These are phyloP conservation scores for Phlebiopsis flavidoalba DNA, from an alignment of 768 basidiomycete genomes.

Conservation along the genomic window DNA sequence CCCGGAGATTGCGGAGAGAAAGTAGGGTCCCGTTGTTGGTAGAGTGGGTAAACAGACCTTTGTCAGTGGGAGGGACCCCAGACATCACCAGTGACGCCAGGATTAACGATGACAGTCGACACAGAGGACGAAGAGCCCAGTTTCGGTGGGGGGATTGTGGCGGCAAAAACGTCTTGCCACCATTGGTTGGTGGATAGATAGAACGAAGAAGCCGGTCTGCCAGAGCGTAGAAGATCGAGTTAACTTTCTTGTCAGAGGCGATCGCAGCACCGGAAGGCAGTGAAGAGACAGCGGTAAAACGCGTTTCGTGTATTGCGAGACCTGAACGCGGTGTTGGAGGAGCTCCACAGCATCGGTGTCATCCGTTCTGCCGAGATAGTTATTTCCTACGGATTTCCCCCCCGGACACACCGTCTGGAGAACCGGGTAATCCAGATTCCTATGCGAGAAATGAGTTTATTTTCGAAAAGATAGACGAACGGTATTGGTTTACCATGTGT, in stretches of 20 bases:
- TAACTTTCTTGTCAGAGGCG: constrained; percentile 58
- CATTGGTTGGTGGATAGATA: constrained; percentile 59
- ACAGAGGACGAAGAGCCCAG: constrained; percentile 46
- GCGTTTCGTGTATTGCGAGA: constrained; percentile 45
- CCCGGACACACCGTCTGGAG: not conserved
- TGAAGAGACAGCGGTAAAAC: constrained; percentile 44
- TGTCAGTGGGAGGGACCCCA: constrained; percentile 63
- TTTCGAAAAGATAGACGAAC: constrained; percentile 21
- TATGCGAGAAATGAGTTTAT: not conserved
- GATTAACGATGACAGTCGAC: constrained; percentile 50
- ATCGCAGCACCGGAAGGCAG: constrained; percentile 51
- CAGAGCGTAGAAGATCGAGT: constrained; percentile 56
- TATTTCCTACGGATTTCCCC: no score
- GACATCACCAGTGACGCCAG: constrained; percentile 49
- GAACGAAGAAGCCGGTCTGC: constrained; percentile 30
- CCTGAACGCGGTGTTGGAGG: constrained; percentile 40
- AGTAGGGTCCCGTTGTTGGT: constrained; percentile 43
- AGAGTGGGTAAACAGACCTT: constrained; percentile 53
- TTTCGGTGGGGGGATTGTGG: constrained; percentile 29
- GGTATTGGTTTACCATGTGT: constrained; percentile 52
- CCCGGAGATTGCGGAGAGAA: constrained; percentile 43
- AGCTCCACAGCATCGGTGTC: constrained; percentile 57
- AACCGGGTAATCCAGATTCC: not conserved
- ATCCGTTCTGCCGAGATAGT: constrained; percentile 48
- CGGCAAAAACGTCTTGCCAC: constrained; percentile 53